These are phyloP conservation scores for Globisporangium perplexum DNA, from an alignment of 352 stramenopile species.

Conservation along the genomic window DNA sequence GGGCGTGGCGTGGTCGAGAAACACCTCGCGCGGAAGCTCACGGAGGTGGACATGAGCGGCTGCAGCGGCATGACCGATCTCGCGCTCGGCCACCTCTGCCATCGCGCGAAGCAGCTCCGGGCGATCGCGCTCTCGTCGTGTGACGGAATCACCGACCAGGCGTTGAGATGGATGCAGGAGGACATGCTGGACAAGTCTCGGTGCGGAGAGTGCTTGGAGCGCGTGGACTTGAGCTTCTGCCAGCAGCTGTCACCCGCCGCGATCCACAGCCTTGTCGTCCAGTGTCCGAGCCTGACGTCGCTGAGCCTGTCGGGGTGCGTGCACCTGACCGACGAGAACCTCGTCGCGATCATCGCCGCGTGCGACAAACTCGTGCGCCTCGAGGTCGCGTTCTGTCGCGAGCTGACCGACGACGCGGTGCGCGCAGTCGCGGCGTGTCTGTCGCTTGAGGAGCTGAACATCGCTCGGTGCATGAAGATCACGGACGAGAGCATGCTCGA, in stretches of 20 bases:
- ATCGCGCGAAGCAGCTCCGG: slow-evolving; percentile 46
- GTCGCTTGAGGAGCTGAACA: slow-evolving; percentile 70
- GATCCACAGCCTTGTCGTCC: slow-evolving; percentile 49
- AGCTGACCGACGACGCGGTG: slow-evolving; percentile 74
- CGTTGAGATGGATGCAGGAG: slow-evolving; percentile 45
- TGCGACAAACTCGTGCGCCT: slow-evolving; percentile 70
- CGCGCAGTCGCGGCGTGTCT: slow-evolving; percentile 66
- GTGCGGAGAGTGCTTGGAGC: slow-evolving; percentile 33
- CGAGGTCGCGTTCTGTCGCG: slow-evolving; percentile 74
- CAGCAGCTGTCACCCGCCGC: slow-evolving; percentile 43
- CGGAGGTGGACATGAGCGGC: slow-evolving; percentile 53
- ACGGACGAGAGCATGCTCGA: slow-evolving; percentile 84
- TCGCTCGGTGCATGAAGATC: slow-evolving; percentile 67
- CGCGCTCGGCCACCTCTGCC: slow-evolving; percentile 57
- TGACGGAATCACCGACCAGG: slow-evolving; percentile 57
- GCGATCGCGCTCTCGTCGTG: slow-evolving; percentile 55
- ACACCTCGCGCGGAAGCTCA: slow-evolving; percentile 60
- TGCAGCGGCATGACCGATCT: slow-evolving; percentile 73
- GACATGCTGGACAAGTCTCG: slow-evolving; percentile 63
- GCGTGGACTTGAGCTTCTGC: slow-evolving; percentile 83
- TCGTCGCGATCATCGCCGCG: slow-evolving; percentile 63
- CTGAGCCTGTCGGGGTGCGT: slow-evolving; percentile 83
- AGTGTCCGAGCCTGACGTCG: slow-evolving; percentile 52
- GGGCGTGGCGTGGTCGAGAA: slow-evolving; percentile 75
- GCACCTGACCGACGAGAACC: slow-evolving; percentile 54